phyloP scores from a whole-genome alignment of 192 early-diverging fungal genomes.

The Backusella sp. region DNA sequence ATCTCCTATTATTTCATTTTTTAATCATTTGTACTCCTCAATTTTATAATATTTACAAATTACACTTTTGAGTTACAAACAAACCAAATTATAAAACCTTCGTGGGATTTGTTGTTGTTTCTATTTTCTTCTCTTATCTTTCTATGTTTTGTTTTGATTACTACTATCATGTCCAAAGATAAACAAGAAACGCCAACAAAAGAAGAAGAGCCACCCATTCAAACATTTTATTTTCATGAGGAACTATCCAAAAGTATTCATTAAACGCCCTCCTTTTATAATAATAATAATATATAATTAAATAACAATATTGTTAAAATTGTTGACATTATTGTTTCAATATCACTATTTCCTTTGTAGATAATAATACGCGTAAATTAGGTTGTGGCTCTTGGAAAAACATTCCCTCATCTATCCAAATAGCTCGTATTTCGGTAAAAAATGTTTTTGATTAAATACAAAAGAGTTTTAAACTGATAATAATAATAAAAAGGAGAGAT shows the following conservation, averaged over 20 bases:
- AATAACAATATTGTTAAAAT: conserved; percentile 1
- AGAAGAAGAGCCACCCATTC: background rate
- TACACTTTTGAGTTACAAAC: conserved; percentile 6
- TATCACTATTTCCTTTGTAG: background rate
- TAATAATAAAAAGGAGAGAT: background rate
- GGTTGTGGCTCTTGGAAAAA: background rate
- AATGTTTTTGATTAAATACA: background rate
- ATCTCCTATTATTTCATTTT: background rate
- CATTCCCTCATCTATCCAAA: background rate
- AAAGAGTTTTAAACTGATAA: background rate
- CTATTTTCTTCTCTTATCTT: background rate
- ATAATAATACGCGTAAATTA: background rate
- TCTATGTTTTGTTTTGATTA: background rate
- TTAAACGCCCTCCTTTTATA: background rate
- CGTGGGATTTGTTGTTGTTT: background rate
- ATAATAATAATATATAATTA: background rate
- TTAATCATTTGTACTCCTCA: background rate
- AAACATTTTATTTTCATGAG: background rate
- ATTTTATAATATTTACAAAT: conserved; percentile 2
- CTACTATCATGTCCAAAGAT: background rate
- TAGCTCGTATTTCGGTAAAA: conserved; percentile 8
- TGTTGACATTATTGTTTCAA: background rate
- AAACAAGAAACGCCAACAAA: conserved; percentile 1
- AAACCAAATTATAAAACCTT: background rate
- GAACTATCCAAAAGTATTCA: background rate